phyloP scores from a whole-genome alignment of 2,329 filamentous ascomycete genomes.

The Alternaria consortialis region DNA sequence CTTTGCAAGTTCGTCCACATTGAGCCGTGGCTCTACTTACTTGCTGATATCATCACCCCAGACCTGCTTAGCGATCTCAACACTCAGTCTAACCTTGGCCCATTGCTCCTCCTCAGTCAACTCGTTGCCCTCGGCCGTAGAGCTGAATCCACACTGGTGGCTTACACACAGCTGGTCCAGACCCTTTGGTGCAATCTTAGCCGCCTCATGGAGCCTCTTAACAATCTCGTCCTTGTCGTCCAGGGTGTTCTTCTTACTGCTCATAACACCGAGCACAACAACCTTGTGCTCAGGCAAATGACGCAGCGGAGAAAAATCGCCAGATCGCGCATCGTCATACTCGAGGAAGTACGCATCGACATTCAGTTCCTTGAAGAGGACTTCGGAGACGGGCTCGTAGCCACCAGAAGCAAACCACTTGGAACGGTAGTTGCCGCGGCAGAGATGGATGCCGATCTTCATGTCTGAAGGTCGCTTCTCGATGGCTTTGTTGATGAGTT shows the following conservation, averaged over 20 bases:
- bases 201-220: constrained; percentile 50
- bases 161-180: constrained; percentile 65
- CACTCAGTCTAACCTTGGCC: constrained; percentile 64
- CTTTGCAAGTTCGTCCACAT: neutral
- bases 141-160: constrained; percentile 67
- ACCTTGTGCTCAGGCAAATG: constrained; percentile 64
- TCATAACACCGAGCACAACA: constrained; percentile 66
- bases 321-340: constrained; percentile 65
- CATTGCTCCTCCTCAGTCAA: constrained; percentile 66
- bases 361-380: constrained; percentile 65
- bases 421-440: constrained; percentile 65
- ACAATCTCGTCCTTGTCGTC: constrained; percentile 58
- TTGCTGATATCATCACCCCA: constrained; percentile 61
- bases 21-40: neutral
- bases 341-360: constrained; percentile 69
- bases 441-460: constrained; percentile 66
- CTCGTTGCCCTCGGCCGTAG: constrained; percentile 66
- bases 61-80: constrained; percentile 66
- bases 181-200: constrained; percentile 59
- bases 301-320: constrained; percentile 65
- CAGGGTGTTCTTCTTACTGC: constrained; percentile 65
- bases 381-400: constrained; percentile 66
- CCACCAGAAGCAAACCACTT: constrained; percentile 67
- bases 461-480: constrained; percentile 63
- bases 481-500: constrained; percentile 65